These are phyloP conservation scores for Nothopassalora personata DNA, from an alignment of 2,329 filamentous ascomycete genomes.

Conservation along the genomic window DNA sequence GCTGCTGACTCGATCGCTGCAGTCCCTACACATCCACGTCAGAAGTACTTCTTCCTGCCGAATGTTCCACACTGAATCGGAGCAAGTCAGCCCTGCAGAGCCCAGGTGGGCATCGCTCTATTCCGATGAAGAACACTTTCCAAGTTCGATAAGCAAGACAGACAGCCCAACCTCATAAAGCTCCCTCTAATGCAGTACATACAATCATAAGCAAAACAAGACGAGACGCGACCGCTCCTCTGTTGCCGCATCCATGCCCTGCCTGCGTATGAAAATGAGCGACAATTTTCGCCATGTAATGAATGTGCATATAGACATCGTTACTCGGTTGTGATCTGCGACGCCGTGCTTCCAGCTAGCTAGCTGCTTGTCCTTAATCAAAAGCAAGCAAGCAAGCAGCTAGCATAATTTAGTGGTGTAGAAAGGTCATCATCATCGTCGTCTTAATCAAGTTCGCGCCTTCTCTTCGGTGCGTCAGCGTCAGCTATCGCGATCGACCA, in stretches of 20 bases:
- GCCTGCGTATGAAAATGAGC: background rate
- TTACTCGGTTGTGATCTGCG: conserved; percentile 1
- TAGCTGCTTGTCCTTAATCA: background rate
- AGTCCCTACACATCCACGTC: no score
- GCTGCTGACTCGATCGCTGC: no score
- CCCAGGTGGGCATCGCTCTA: no score
- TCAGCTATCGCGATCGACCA: background rate
- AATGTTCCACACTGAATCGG: no score
- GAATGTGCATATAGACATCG: conserved; percentile 4
- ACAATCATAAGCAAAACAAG: background rate
- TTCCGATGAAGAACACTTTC: background rate
- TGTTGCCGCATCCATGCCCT: background rate
- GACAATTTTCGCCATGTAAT: background rate
- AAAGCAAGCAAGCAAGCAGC: background rate
- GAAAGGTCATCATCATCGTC: background rate
- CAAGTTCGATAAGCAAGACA: background rate
- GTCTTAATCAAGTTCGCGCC: no score
- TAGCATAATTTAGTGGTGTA: background rate
- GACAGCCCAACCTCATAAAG: background rate
- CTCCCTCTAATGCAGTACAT: background rate
- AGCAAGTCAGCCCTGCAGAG: no score
- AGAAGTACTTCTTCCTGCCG: no score
- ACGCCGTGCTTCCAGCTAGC: background rate
- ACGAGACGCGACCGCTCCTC: background rate
- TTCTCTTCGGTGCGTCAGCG: no score